Conservation (phyloP, 2,329 filamentous ascomycete species). For the Colletotrichum sidae region DNA sequence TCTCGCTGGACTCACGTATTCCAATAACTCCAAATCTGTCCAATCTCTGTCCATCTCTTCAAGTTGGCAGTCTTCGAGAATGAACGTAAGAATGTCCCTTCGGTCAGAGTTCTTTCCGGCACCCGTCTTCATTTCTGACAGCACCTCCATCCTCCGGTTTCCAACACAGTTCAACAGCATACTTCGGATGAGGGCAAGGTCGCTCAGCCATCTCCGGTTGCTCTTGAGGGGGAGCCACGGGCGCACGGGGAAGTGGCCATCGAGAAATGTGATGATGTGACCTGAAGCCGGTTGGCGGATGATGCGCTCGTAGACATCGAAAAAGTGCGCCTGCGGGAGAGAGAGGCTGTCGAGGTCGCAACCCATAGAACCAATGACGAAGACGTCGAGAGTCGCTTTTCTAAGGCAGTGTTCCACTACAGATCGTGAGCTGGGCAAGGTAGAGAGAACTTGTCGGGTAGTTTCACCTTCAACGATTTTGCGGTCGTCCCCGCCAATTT, state of each 20-base stretch:
- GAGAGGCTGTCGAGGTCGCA: conserved; percentile 47
- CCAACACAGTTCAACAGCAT: conserved; percentile 45
- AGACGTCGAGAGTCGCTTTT: conserved; percentile 48
- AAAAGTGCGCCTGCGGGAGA: conserved; percentile 41
- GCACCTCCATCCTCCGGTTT: conserved; percentile 44
- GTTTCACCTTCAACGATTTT: conserved; percentile 44
- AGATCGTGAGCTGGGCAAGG: neutral
- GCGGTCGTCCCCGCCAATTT: conserved; percentile 39
- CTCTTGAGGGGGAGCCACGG: conserved; percentile 51
- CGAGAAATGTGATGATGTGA: conserved; percentile 46
- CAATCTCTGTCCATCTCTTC: conserved; percentile 30
- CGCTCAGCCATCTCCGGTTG: conserved; percentile 51
- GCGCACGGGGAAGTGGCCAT: conserved; percentile 47
- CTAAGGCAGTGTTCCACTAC: conserved; percentile 44
- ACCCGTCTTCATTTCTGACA: conserved; percentile 38
- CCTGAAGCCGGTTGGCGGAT: conserved; percentile 45
- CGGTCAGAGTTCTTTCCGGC: conserved; percentile 30
- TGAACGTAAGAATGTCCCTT: conserved; percentile 43
- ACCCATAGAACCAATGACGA: conserved; percentile 49
- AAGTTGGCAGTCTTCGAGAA: conserved; percentile 42
- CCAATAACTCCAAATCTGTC: conserved; percentile 42
- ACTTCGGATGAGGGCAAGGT: conserved; percentile 46
- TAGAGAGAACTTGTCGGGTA: too few species aligned
- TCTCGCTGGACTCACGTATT: conserved; percentile 39
- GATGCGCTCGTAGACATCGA: conserved; percentile 45